Conservation (phyloP, 164 flowering plant genomes). For the Malania oleifera region DNA sequence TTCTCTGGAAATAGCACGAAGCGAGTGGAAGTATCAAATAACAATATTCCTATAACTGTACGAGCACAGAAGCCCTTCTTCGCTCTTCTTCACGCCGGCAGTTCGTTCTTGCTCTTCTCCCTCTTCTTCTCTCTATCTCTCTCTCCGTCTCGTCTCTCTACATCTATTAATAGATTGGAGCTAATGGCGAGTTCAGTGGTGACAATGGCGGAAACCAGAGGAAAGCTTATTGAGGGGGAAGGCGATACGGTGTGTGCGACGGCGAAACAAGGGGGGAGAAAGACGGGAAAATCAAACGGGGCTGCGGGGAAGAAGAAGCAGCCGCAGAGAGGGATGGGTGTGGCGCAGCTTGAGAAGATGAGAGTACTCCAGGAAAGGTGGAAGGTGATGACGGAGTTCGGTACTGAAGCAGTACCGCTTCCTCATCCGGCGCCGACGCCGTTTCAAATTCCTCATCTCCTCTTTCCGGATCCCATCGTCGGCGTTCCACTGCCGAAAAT, state of each 20-base stretch:
- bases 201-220: too few species aligned
- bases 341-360: constrained; percentile 58
- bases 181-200: constrained; percentile 15
- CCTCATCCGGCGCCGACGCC: too few species aligned
- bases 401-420: too few species aligned
- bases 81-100: background rate
- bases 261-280: constrained; percentile 11
- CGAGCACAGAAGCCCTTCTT: too few species aligned
- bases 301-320: constrained; percentile 25
- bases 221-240: too few species aligned
- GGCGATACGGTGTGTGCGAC: too few species aligned
- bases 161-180: too few species aligned
- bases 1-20: too few species aligned
- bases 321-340: constrained; percentile 67
- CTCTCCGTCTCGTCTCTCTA: constrained; percentile 6
- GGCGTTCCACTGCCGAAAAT: constrained; percentile 14
- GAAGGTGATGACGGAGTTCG: constrained; percentile 33
- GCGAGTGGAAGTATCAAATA: too few species aligned
- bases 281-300: too few species aligned
- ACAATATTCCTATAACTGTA: too few species aligned
- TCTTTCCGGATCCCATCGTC: background rate
- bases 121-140: constrained; percentile 16
- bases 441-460: background rate
- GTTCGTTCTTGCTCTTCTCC: constrained; percentile 3
- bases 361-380: constrained; percentile 37